phyloP scores from a whole-genome alignment of 306 rosid genomes.

The Heteromeles arbutifolia region DNA sequence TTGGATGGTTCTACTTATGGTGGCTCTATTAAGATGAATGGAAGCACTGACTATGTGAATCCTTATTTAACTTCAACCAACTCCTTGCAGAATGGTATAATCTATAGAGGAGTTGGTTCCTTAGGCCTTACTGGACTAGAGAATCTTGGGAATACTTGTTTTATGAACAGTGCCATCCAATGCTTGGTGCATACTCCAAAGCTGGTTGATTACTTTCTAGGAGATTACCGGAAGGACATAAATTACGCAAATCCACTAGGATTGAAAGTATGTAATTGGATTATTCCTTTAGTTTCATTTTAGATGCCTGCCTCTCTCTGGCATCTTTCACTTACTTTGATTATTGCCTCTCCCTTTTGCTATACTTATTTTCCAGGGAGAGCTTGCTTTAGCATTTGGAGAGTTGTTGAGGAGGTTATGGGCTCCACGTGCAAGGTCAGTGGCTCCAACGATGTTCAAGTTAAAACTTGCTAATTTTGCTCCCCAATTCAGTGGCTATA shows the following conservation, averaged over 20 bases:
- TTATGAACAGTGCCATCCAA: conserved; percentile 85
- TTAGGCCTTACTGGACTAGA: conserved; percentile 78
- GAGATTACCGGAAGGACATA: conserved; percentile 68
- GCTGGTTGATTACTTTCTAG: conserved; percentile 72
- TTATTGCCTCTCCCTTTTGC: background rate
- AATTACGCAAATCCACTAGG: conserved; percentile 79
- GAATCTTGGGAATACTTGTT: conserved; percentile 94
- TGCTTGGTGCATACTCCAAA: conserved; percentile 79
- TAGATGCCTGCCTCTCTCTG: background rate
- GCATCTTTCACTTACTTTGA: background rate
- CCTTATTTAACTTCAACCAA: conserved; percentile 18
- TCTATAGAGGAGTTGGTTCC: conserved; percentile 41
- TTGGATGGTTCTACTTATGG: conserved; percentile 33
- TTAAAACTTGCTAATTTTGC: conserved; percentile 62
- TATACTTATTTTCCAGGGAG: conserved; percentile 49
- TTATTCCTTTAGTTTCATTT: conserved; percentile 7
- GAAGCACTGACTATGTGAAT: conserved; percentile 37
- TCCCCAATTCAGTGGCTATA: conserved; percentile 74
- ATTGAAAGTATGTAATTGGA: conserved; percentile 50
- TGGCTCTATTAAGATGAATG: conserved; percentile 38
- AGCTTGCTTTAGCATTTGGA: conserved; percentile 87
- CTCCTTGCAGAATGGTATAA: conserved; percentile 26
- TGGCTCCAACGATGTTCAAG: conserved; percentile 67
- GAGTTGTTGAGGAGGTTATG: conserved; percentile 73
- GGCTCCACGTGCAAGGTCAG: conserved; percentile 60